phyloP scores from a whole-genome alignment of 331 rosid species.

The Dryas integrifolia region DNA sequence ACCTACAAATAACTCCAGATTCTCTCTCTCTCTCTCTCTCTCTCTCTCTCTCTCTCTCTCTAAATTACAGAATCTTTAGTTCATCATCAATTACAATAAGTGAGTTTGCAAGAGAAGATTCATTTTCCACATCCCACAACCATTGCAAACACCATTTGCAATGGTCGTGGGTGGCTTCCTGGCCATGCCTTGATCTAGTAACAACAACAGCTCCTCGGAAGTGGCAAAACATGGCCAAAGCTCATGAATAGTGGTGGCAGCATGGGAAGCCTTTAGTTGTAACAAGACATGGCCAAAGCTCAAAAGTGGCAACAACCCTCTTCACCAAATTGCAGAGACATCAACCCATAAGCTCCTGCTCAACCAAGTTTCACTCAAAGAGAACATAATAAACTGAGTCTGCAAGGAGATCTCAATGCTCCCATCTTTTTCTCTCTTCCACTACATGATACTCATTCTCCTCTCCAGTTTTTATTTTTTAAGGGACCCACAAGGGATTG shows the following conservation, averaged over 20 bases:
- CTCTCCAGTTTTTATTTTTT: neutral
- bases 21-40: no score
- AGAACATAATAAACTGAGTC: neutral
- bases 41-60: neutral
- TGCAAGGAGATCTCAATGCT: neutral
- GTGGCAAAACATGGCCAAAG: neutral
- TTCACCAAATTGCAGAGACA: neutral
- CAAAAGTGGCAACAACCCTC: neutral
- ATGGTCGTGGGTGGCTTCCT: neutral
- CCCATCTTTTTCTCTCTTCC: neutral
- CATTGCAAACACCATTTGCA: neutral
- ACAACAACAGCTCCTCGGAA: neutral
- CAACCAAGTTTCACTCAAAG: neutral
- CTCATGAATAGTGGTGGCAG: neutral
- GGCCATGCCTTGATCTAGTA: neutral
- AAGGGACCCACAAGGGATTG: neutral
- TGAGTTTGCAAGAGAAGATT: neutral
- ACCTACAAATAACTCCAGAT: neutral
- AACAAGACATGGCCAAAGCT: neutral
- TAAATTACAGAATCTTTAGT: neutral
- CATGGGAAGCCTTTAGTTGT: neutral
- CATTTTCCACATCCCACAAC: neutral
- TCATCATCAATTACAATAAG: constrained; percentile 1
- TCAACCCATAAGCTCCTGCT: neutral
- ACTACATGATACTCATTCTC: neutral